Base-by-base conservation (phyloP, 305 asterid genomes). In the Fraxinus paxiana region DNA sequence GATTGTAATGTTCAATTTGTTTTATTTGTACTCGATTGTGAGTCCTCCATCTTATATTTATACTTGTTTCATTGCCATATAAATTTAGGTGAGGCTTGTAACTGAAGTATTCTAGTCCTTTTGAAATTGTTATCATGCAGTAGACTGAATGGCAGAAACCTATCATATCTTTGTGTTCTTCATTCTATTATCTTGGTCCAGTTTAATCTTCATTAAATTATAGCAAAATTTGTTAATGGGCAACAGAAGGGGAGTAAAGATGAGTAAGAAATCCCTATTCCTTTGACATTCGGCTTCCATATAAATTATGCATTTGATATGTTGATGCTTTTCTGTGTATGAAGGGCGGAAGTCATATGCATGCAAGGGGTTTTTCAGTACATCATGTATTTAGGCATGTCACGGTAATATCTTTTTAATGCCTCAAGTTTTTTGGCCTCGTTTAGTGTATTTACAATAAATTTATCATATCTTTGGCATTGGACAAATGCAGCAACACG, bases 261-360 rank as follows among this genome's bases (percentile, higher is more conserved):
- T 38, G 67, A 22, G 51, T 24, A 75, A 24, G 77, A 51, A 72
- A 38, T 22, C 61, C 38, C 74, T 18, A 30, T 78, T 77, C 76
- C 76, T 70, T 22, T 18, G 80, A 8, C 26, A 77, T 59, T 24
- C 69, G 74, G 69, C 78, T 84, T 67, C 51, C 73, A 35, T 56
- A 43, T 76, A 73, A 71, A 51, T 38, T 48, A 28, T 80, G 67
- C 69, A 24, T 84, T 88, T 92, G 85, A 87, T 75, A 73, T 71
- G 34, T 86, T 79, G 34, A 37, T 75, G 0, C 83, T 75, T 80
- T 18, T 33, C 80, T 87, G 71, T 59, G 85, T 59, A 30, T 86
- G 89, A 80, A 94, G 97, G 97, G 98, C 82, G 99, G 99, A 83
- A 95, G 92, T 90, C 86, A 92, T 73, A 75, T 95, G 81, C 97